Percentiles rank a stretch among this genome's conserved stretches.
Conservation (phyloP, 306 rosid species). For the Argentina anserina region DNA sequence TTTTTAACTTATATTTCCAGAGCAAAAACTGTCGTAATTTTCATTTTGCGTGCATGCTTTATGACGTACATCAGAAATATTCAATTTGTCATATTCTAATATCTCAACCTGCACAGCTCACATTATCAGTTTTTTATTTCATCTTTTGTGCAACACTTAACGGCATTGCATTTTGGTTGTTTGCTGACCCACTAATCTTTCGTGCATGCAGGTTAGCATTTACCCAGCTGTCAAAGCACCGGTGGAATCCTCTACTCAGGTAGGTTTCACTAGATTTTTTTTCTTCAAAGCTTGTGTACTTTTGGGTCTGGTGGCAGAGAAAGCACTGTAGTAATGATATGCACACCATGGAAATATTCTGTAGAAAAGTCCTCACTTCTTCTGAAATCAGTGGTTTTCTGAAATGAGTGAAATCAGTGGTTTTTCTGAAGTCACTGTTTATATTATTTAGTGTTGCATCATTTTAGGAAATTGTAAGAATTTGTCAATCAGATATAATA, state of each 20-base stretch:
- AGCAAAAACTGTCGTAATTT: too few species aligned
- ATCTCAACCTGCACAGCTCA: neutral
- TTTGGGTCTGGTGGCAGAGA: neutral
- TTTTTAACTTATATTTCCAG: neutral
- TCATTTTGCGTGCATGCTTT: neutral
- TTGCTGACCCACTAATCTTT: conserved; percentile 20
- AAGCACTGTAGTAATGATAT: neutral
- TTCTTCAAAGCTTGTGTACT: neutral
- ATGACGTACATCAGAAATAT: neutral
- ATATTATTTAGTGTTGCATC: neutral
- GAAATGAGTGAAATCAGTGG: too few species aligned
- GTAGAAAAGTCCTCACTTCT: neutral
- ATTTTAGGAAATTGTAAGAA: neutral
- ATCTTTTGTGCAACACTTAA: neutral
- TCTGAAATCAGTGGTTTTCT: too few species aligned
- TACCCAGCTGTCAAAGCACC: conserved; percentile 94
- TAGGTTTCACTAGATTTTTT: conserved; percentile 16
- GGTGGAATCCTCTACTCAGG: conserved; percentile 75
- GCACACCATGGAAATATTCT: neutral
- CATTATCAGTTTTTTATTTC: neutral
- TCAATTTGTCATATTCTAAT: neutral
- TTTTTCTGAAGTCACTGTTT: neutral
- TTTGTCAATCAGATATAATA: neutral
- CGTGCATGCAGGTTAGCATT: conserved; percentile 68
- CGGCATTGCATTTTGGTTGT: conserved; percentile 13